Conservation (phyloP, 306 rosid species). For the Hippophae tibetana region DNA sequence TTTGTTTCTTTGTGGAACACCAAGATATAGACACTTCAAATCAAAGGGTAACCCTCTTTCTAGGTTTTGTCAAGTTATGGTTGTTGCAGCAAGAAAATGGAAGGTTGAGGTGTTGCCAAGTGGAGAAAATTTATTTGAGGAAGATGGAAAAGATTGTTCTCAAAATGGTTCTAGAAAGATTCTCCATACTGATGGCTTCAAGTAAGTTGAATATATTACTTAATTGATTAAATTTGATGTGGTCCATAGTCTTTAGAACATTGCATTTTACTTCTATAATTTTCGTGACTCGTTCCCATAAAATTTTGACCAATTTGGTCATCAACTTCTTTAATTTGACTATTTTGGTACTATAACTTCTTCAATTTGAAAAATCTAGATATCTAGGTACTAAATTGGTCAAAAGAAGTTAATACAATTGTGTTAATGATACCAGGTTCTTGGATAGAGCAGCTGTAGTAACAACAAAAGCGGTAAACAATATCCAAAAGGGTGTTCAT, state of each 20-base stretch:
- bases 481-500: conserved; percentile 14
- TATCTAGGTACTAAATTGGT: too few relatives aligned
- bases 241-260: neutral
- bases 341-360: too few relatives aligned
- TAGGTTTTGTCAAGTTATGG: conserved; percentile 49
- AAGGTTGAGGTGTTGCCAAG: conserved; percentile 24
- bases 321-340: too few relatives aligned
- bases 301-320: too few relatives aligned
- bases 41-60: conserved; percentile 69
- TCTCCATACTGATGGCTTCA: conserved; percentile 59
- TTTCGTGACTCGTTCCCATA: too few relatives aligned
- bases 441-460: conserved; percentile 64
- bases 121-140: conserved; percentile 36
- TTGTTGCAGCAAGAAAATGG: conserved; percentile 60
- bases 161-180: conserved; percentile 38
- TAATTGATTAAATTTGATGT: neutral
- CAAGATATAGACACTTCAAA: conserved; percentile 50
- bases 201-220: conserved; percentile 27
- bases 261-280: too few relatives aligned
- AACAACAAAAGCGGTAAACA: conserved; percentile 29
- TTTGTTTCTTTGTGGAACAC: conserved; percentile 67
- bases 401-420: neutral
- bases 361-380: too few relatives aligned
- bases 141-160: conserved; percentile 20
- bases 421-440: conserved; percentile 31